Evolutionary conservation across 1,139 yeast genomes (phyloP), one percentile per base, ranked within the genome.

Genomic region (Nadsonia commutata): DNA sequence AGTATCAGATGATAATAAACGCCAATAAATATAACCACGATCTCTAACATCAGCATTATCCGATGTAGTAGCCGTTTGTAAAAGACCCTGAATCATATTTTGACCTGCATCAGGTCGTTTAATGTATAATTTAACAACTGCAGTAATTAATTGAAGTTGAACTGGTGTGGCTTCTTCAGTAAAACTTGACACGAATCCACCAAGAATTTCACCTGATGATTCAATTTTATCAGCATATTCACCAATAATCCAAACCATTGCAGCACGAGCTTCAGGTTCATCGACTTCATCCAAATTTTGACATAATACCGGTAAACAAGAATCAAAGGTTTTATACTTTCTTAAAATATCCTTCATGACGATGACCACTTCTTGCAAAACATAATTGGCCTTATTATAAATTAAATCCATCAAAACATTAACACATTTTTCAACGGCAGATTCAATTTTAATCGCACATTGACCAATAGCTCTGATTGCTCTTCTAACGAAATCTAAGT

Each of bases 1-100:
- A 6, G 72, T 61, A 45, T 75, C 78, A 22, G 80, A 66, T 0
- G 95, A 84, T 46, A 90, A 68, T 46, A 93, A 68, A 58, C 98
- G 77, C 97, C 97, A 90, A 63, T 86, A 90, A 43, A 90, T 74
- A 62, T 80, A 90, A 0, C 96, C 96, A 63, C 90, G 77, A 62
- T 90, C 98, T 56, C 97, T 74, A 37, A 90, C 83, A 60, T 90
- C 98, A 2, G 95, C 82, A 59, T 86, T 86, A 53, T 85, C 94
- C 47, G 86, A 74, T 47, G 78, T 76, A 1, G 95, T 85, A 11
- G 94, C 85, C 45, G 76, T 66, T 52, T 82, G 85, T 51, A 90
- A 69, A 3, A 84, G 72, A 40, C 69, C 70, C 59, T 88, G 95
- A 50, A 90, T 71, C 27, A 78, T 60, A 17, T 66, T 68, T 42